Evolutionary conservation across 257 asterid species (phyloP).

Genomic region (Knoxia roxburghii): DNA sequence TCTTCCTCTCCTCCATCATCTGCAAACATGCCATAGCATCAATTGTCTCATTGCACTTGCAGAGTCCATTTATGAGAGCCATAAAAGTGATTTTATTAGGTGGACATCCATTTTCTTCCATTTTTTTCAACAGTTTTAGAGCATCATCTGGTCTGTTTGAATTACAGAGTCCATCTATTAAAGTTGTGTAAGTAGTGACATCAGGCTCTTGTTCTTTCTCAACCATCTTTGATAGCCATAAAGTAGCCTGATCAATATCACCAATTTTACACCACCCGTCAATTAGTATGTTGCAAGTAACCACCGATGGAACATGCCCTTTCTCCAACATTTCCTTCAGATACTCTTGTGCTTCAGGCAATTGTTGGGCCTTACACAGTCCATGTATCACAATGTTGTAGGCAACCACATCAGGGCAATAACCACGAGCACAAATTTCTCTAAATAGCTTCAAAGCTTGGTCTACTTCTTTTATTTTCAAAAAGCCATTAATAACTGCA

Average conservation of each 20-base stretch:
- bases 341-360: slow-evolving; percentile 54
- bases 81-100: slow-evolving; percentile 71
- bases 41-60: slow-evolving; percentile 63
- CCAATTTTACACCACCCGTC: slow-evolving; percentile 83
- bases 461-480: slow-evolving; percentile 49
- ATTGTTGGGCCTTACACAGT: slow-evolving; percentile 51
- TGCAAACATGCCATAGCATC: slow-evolving; percentile 53
- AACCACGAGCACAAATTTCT: slow-evolving; percentile 56
- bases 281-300: slow-evolving; percentile 77
- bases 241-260: slow-evolving; percentile 44
- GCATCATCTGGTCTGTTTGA: slow-evolving; percentile 62
- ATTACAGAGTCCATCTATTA: slow-evolving; percentile 78
- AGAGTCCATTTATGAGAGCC: slow-evolving; percentile 88
- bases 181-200: slow-evolving; percentile 72
- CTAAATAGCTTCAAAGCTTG: slow-evolving; percentile 54
- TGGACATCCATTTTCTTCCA: slow-evolving; percentile 51
- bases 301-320: slow-evolving; percentile 80
- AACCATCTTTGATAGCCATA: slow-evolving; percentile 47
- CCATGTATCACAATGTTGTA: slow-evolving; percentile 75
- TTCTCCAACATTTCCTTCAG: slow-evolving; percentile 52
- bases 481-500: slow-evolving; percentile 61
- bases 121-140: slow-evolving; percentile 46
- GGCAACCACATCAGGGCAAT: slow-evolving; percentile 71
- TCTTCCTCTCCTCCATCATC: slow-evolving; percentile 63
- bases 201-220: slow-evolving; percentile 54